These are phyloP conservation scores for Ogataea paradorogensis DNA, from an alignment of 805 yeast species.

Conservation along the genomic window DNA sequence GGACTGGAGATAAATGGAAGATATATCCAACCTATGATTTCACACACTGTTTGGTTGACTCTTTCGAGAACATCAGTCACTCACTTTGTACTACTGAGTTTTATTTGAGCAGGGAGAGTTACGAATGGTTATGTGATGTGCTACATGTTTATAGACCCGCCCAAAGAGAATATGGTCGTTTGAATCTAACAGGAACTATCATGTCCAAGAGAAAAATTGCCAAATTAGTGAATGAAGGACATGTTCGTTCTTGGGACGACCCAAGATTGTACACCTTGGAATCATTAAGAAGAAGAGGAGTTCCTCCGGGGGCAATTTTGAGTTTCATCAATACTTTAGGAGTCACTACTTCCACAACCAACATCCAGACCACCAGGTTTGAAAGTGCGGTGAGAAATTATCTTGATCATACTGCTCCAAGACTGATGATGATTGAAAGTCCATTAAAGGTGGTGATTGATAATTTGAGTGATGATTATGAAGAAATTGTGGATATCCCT, in stretches of 20 bases:
- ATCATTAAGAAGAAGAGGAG: slow-evolving; percentile 93
- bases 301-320: slow-evolving; percentile 97
- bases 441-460: slow-evolving; percentile 84
- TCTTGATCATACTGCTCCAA: slow-evolving; percentile 87
- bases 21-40: slow-evolving; percentile 98
- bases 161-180: slow-evolving; percentile 97
- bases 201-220: slow-evolving; percentile 96
- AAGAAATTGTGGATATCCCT: slow-evolving; percentile 72
- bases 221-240: slow-evolving; percentile 73
- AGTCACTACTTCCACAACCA: slow-evolving; percentile 90
- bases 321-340: slow-evolving; percentile 93
- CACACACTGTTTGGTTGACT: slow-evolving; percentile 98
- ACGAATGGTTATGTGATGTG: slow-evolving; percentile 97
- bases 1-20: slow-evolving; percentile 97
- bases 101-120: slow-evolving; percentile 85
- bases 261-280: slow-evolving; percentile 95
- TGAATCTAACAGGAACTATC: slow-evolving; percentile 91
- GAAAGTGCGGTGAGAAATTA: slow-evolving; percentile 86
- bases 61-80: slow-evolving; percentile 93
- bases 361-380: slow-evolving; percentile 85
- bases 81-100: slow-evolving; percentile 97
- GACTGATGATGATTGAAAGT: slow-evolving; percentile 88
- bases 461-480: slow-evolving; percentile 72
- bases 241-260: slow-evolving; percentile 97
- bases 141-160: slow-evolving; percentile 96